Conservation (phyloP, 257 asterid species). For the Petunia axillaris region DNA sequence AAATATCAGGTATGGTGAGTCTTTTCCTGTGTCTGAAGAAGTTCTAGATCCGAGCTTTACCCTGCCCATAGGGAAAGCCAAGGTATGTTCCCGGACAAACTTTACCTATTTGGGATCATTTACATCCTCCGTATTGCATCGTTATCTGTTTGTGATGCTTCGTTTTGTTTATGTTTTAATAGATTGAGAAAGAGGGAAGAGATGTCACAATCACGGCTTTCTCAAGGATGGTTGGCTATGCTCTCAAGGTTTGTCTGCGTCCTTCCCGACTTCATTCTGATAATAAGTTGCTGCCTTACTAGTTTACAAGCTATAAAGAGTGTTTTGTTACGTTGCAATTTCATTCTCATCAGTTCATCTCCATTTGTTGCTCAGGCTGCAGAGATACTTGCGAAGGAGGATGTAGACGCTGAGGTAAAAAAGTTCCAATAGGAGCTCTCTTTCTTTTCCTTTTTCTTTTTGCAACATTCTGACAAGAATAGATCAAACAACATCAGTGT, state of each 20-base stretch:
- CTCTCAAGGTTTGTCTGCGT: slow-evolving; percentile 46
- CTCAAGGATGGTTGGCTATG: slow-evolving; percentile 58
- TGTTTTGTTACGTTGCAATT: neutral
- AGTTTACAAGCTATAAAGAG: neutral
- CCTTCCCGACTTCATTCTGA: neutral
- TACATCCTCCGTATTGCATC: neutral
- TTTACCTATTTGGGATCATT: neutral
- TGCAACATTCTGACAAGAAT: neutral
- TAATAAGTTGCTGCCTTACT: neutral
- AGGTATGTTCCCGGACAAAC: slow-evolving; percentile 36
- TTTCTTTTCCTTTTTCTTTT: neutral
- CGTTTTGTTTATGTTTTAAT: slow-evolving; percentile 16
- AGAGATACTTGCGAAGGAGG: slow-evolving; percentile 74
- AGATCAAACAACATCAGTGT: neutral
- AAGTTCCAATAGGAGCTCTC: slow-evolving; percentile 2
- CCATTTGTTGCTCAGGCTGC: slow-evolving; percentile 56
- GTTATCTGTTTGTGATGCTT: neutral
- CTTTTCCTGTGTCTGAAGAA: slow-evolving; percentile 52
- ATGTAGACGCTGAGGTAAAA: slow-evolving; percentile 76
- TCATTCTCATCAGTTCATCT: neutral
- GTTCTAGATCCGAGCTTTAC: slow-evolving; percentile 50
- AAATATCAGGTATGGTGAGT: slow-evolving; percentile 46
- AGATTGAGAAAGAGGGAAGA: slow-evolving; percentile 51
- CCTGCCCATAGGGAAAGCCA: slow-evolving; percentile 56
- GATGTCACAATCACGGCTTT: slow-evolving; percentile 50